phyloP scores from a whole-genome alignment of 768 basidiomycete genomes.

The Xerocomellus dryophilus region DNA sequence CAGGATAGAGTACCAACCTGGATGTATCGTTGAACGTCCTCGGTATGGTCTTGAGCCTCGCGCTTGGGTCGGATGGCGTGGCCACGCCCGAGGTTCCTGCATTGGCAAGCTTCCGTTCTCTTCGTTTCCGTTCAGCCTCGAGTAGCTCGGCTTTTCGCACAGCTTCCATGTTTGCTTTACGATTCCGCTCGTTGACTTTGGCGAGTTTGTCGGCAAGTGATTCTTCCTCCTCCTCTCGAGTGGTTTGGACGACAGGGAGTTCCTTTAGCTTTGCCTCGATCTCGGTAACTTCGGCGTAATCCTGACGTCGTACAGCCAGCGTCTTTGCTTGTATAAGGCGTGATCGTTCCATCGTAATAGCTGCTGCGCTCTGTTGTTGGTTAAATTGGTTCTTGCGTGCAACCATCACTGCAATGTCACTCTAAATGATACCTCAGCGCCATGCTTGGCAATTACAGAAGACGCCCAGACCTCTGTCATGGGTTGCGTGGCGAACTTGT shows the following conservation, averaged over 20 bases:
- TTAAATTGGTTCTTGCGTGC: slow-evolving; percentile 55
- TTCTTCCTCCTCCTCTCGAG: slow-evolving; percentile 29
- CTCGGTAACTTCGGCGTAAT: slow-evolving; percentile 55
- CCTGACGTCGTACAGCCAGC: slow-evolving; percentile 72
- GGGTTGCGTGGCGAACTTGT: slow-evolving; percentile 53
- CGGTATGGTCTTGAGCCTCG: slow-evolving; percentile 62
- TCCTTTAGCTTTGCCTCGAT: slow-evolving; percentile 66
- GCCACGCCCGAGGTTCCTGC: slow-evolving; percentile 35
- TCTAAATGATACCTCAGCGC: slow-evolving; percentile 43
- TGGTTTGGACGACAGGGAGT: slow-evolving; percentile 32
- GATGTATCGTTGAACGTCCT: slow-evolving; percentile 55
- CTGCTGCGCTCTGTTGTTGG: slow-evolving; percentile 32
- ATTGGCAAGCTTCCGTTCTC: slow-evolving; percentile 58
- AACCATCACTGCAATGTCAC: slow-evolving; percentile 78
- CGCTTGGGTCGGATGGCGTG: slow-evolving; percentile 59
- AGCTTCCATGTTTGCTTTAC: slow-evolving; percentile 77
- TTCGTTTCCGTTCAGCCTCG: slow-evolving; percentile 66
- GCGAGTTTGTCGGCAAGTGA: slow-evolving; percentile 53
- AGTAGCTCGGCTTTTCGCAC: slow-evolving; percentile 72
- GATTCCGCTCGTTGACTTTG: slow-evolving; percentile 86
- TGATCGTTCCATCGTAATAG: slow-evolving; percentile 55
- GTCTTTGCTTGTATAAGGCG: slow-evolving; percentile 68
- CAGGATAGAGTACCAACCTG: slow-evolving; percentile 46
- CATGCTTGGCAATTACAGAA: slow-evolving; percentile 3
- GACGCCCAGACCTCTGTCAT: slow-evolving; percentile 71